These are phyloP conservation scores for Cystobasidium pallidum DNA, from an alignment of 1,284 basidiomycete species.

Conservation along the genomic window DNA sequence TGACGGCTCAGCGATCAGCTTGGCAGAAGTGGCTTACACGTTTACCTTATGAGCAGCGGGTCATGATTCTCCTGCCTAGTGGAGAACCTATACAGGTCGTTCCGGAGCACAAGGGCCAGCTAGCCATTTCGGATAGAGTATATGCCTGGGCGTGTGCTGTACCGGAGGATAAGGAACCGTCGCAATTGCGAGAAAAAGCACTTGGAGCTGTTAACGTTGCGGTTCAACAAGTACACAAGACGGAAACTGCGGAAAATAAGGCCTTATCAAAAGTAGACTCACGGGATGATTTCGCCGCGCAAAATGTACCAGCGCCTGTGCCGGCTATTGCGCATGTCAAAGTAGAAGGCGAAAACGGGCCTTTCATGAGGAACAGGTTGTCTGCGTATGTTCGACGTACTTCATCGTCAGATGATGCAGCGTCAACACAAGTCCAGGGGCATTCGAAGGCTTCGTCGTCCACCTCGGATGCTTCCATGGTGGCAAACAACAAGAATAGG, in stretches of 20 bases:
- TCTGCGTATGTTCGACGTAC: too few relatives aligned
- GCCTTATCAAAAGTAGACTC: too few relatives aligned
- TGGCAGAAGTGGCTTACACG: slow-evolving; percentile 2
- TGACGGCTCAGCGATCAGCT: not conserved
- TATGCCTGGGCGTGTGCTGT: slow-evolving; percentile 1
- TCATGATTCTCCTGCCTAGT: not conserved
- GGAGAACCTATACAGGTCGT: not conserved
- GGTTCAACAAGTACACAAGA: too few relatives aligned
- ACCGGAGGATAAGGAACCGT: too few relatives aligned
- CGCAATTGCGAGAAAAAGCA: too few relatives aligned
- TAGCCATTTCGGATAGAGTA: slow-evolving; percentile 2
- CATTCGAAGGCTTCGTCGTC: not conserved
- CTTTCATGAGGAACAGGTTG: too few relatives aligned
- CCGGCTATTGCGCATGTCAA: too few relatives aligned
- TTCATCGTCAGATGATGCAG: not conserved
- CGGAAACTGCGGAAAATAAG: too few relatives aligned
- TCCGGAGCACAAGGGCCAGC: not conserved
- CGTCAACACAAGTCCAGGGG: not conserved
- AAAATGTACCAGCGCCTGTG: too few relatives aligned
- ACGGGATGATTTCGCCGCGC: too few relatives aligned
- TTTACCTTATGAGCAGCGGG: not conserved
- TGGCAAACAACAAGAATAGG: not conserved
- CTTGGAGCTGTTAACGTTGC: too few relatives aligned
- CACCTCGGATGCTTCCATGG: not conserved
- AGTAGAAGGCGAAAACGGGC: too few relatives aligned